phyloP scores from a whole-genome alignment of 2,329 filamentous ascomycete genomes.

The Claviceps pazoutovae region DNA sequence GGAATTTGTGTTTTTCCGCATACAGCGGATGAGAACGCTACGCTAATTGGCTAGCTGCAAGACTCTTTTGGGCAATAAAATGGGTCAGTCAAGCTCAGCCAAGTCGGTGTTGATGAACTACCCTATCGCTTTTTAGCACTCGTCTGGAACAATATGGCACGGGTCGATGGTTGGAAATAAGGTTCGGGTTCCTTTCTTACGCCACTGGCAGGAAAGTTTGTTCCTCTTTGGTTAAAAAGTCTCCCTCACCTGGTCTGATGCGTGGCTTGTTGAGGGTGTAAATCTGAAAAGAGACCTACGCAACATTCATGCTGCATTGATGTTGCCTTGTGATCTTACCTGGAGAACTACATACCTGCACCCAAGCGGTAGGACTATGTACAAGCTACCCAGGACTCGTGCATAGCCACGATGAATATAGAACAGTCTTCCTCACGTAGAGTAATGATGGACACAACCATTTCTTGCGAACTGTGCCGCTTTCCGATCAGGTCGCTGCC shows the following conservation, averaged over 20 bases:
- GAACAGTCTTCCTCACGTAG: too few species aligned
- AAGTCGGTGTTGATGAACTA: not conserved
- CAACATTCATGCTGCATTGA: too few species aligned
- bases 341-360: too few species aligned
- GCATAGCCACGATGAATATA: too few species aligned
- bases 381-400: not conserved
- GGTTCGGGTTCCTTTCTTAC: not conserved
- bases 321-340: too few species aligned
- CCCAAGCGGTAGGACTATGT: too few species aligned
- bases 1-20: conserved; percentile 6
- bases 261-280: not conserved
- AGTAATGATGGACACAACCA: too few species aligned
- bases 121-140: not conserved
- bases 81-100: not conserved
- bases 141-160: not conserved
- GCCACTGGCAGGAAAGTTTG: not conserved
- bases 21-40: not conserved
- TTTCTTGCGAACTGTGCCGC: not conserved
- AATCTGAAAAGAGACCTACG: not conserved
- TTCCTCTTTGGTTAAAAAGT: not conserved
- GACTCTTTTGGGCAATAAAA: not conserved
- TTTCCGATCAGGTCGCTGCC: not conserved
- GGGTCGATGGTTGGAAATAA: not conserved
- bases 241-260: not conserved
- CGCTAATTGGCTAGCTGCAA: not conserved